Evolutionary conservation across 345 rosid genomes (phyloP).

Genomic region (Eucalyptus viminalis): DNA sequence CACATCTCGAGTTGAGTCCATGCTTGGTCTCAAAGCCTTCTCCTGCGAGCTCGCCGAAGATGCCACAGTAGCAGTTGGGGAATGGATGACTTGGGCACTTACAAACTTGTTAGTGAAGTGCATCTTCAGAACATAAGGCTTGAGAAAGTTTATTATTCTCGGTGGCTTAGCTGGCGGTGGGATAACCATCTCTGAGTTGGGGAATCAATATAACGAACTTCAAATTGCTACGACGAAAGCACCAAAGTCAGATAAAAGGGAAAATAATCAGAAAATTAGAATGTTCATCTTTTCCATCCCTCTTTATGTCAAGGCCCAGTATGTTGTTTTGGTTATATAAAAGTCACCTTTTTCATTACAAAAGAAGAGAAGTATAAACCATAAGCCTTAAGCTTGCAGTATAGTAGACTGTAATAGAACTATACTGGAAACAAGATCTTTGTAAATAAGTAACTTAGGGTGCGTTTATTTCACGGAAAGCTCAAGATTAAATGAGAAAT

Average conservation of each 20-base stretch:
- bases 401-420: background rate
- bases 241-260: background rate
- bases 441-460: background rate
- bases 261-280: background rate
- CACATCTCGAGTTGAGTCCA: slow-evolving; percentile 60
- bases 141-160: slow-evolving; percentile 41
- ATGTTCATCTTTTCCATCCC: background rate
- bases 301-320: background rate
- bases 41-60: slow-evolving; percentile 78
- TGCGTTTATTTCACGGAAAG: background rate
- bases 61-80: slow-evolving; percentile 80
- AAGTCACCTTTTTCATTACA: background rate
- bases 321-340: background rate
- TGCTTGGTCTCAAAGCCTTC: slow-evolving; percentile 51
- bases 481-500: background rate
- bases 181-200: slow-evolving; percentile 41
- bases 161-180: slow-evolving; percentile 71
- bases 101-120: slow-evolving; percentile 80
- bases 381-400: background rate
- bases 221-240: background rate
- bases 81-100: slow-evolving; percentile 74
- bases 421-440: background rate
- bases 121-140: slow-evolving; percentile 74
- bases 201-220: background rate
- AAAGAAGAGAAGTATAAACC: background rate